Evolutionary conservation across 805 yeast genomes (phyloP).

Genomic region (Saccharomycopsis sp.): DNA sequence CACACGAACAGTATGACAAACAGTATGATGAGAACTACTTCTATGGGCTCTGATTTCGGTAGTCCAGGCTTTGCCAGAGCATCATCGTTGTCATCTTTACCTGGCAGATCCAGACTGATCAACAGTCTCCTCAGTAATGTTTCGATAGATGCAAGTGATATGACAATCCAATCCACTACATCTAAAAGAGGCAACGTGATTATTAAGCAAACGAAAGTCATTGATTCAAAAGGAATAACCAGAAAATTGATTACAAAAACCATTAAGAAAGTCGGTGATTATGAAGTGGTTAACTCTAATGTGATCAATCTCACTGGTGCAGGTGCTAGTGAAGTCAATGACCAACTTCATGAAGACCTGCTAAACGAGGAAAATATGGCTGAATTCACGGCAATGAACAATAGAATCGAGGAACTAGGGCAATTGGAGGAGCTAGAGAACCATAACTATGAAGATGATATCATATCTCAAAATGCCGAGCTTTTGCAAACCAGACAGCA

Average conservation of each 20-base stretch:
- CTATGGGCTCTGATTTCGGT: not conserved
- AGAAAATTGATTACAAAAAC: conserved; percentile 16
- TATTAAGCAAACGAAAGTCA: conserved; percentile 15
- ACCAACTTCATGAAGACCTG: not conserved
- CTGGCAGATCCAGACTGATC: conserved; percentile 15
- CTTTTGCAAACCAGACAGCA: not conserved
- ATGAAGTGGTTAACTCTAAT: conserved; percentile 20
- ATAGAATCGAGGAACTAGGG: conserved; percentile 7
- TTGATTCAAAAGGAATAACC: conserved; percentile 18
- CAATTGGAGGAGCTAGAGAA: conserved; percentile 16
- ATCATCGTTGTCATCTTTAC: conserved; percentile 10
- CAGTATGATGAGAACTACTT: not conserved
- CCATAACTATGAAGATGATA: conserved; percentile 4
- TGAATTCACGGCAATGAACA: not conserved
- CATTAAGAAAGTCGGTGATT: conserved; percentile 16
- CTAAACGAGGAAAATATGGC: conserved; percentile 6
- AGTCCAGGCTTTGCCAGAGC: conserved; percentile 2
- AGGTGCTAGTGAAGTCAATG: not conserved
- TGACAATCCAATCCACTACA: conserved; percentile 20
- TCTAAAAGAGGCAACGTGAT: conserved; percentile 15
- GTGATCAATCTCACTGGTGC: conserved; percentile 14
- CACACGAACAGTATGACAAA: not conserved
- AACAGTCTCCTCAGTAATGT: conserved; percentile 12
- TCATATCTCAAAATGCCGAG: not conserved
- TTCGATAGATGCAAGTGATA: conserved; percentile 14